Base-by-base conservation (phyloP, 495 filamentous ascomycete genomes). In the Staphylotrichum longicolle region DNA sequence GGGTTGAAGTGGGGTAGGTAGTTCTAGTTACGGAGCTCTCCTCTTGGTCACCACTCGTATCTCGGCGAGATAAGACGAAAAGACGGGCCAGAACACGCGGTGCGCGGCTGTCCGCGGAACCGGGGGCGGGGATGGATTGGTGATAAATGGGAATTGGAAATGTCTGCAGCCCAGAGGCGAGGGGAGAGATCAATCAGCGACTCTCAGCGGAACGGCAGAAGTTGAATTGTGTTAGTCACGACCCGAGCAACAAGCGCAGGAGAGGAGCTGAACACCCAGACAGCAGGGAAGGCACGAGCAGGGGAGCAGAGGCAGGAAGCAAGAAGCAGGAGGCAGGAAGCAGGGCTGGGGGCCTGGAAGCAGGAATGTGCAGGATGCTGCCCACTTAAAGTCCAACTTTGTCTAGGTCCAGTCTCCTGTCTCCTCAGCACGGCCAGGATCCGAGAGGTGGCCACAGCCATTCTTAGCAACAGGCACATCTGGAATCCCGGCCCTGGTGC, bases 1-100 rank as follows among this genome's bases (percentile, higher is more conserved):
- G 20, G 20, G 20, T 27, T 27, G 37, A 39, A 39, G 37, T 10
- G 46, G 10, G 37, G 57, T 47, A 46, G 57, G 57, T 59, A 59
- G 57, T 34, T 58, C 12, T 14, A n/a, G 54, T 44, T 32, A 56
- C 41, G 41, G 41, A 44, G 41, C 9, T 12, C 9, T 14, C 12
- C 4, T 10, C 41, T 44, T 44, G 41, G 9, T 6, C 37, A 10
- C 37, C 37, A 10, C 37, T 39, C 37, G 37, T 44, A 44, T 44
- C 41, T 44, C 37, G 41, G 12, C 41, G 41, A 44, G 41, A 44
- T 44, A 44, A 44, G 41, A 44, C 41, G 9, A 27, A 27, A 27
- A 27, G 20, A 27, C 20, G 20, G 20, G 12, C n/a, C 44, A 5
- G 14, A 15, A 7, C 37, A 10, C 6, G 37, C 37, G 37, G 37